phyloP scores from a whole-genome alignment of 2,329 filamentous ascomycete genomes.

The Sclerotinia spermophila region DNA sequence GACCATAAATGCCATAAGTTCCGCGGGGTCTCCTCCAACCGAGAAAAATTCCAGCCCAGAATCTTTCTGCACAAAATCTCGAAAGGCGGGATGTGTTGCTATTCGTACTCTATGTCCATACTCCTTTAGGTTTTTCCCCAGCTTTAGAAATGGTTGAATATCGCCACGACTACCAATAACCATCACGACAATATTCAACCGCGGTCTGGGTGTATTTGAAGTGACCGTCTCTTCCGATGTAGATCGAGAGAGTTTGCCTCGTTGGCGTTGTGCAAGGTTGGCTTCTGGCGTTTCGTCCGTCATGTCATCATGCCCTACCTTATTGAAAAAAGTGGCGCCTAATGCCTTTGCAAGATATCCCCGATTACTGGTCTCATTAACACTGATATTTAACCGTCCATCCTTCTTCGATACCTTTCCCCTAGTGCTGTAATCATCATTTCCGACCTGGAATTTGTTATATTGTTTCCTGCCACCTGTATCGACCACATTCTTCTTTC shows the following conservation, averaged over 20 bases:
- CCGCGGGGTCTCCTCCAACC: conserved; percentile 72
- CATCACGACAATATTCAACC: conserved; percentile 75
- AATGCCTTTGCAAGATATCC: conserved; percentile 73
- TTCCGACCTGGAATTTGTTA: conserved; percentile 56
- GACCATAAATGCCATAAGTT: conserved; percentile 82
- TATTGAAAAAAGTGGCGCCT: conserved; percentile 58
- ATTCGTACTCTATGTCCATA: conserved; percentile 74
- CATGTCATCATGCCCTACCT: conserved; percentile 39
- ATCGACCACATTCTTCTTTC: conserved; percentile 4
- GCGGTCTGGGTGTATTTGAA: conserved; percentile 21
- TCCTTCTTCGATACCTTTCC: conserved; percentile 64
- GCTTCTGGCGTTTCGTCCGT: conserved; percentile 19
- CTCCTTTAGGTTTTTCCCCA: conserved; percentile 69
- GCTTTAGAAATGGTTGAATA: conserved; percentile 73
- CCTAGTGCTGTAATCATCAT: conserved; percentile 61
- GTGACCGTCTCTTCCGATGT: conserved; percentile 23
- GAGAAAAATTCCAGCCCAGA: conserved; percentile 75
- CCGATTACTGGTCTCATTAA: conserved; percentile 65
- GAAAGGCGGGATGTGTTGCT: conserved; percentile 74
- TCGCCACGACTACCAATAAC: conserved; percentile 79
- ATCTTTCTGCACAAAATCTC: conserved; percentile 70
- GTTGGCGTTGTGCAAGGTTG: background rate
- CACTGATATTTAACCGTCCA: conserved; percentile 67
- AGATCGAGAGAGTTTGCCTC: conserved; percentile 35
- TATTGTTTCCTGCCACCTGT: conserved; percentile 36